Conservation (phyloP, 352 stramenopile species). For the Globisporangium carolinianum region DNA sequence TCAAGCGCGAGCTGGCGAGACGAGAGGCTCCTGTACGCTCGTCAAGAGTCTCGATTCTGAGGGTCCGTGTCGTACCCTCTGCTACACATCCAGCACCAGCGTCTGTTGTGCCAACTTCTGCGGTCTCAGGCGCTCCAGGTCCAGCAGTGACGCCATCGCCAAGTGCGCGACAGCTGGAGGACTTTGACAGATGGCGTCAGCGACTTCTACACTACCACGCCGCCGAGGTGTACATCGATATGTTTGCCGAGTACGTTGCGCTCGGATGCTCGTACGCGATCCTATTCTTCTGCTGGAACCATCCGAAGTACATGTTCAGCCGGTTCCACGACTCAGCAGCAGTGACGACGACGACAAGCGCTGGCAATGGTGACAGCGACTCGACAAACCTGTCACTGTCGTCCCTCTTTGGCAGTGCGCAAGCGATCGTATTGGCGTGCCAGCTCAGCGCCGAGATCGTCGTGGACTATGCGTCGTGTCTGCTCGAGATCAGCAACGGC, state of each 20-base stretch:
- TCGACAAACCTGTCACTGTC: background rate
- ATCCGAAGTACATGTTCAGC: constrained; percentile 20
- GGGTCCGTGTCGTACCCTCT: too few species aligned
- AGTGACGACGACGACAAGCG: background rate
- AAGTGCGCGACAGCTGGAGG: background rate
- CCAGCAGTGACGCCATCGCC: too few species aligned
- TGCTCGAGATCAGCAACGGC: constrained; percentile 14
- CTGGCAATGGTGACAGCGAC: background rate
- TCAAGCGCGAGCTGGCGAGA: background rate
- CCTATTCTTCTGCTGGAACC: constrained; percentile 21
- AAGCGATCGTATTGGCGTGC: constrained; percentile 8
- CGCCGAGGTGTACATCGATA: constrained; percentile 25
- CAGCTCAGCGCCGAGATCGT: constrained; percentile 17
- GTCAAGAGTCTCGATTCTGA: too few species aligned
- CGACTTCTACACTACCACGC: constrained; percentile 21
- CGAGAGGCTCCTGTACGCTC: background rate
- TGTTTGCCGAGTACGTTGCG: constrained; percentile 41
- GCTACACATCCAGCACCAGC: too few species aligned
- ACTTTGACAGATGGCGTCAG: constrained; percentile 9
- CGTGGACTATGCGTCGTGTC: constrained; percentile 17
- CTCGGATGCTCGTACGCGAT: constrained; percentile 33
- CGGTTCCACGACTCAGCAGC: background rate
- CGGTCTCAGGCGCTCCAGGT: too few species aligned
- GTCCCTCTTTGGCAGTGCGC: background rate
- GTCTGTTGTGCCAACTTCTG: too few species aligned